Evolutionary conservation across 2,329 filamentous ascomycete species (phyloP).

Genomic region (Escovopsis sp.): DNA sequence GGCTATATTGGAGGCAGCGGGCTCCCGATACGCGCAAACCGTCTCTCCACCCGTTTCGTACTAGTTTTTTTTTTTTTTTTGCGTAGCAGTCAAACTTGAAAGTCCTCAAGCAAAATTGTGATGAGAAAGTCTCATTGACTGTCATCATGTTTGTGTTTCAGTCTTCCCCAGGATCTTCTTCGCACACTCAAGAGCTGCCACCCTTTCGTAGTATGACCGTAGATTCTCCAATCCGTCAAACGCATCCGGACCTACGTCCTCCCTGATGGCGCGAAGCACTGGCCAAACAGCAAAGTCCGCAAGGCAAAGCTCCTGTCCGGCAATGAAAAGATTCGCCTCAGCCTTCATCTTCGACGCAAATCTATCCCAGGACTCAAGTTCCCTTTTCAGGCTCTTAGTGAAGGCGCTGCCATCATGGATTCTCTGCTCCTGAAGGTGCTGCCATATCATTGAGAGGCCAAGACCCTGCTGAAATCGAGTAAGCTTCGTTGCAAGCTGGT

Average conservation of each 20-base stretch:
- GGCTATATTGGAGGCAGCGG: too few species aligned
- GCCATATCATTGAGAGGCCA: constrained; percentile 23
- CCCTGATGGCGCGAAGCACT: constrained; percentile 31
- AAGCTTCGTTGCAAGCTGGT: constrained; percentile 22
- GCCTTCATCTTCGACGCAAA: constrained; percentile 15
- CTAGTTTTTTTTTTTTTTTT: too few species aligned
- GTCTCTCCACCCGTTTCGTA: too few species aligned
- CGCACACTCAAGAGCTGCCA: constrained; percentile 11
- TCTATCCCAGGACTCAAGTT: constrained; percentile 27
- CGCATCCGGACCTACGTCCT: constrained; percentile 16
- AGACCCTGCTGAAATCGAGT: constrained; percentile 27
- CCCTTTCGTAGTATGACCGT: constrained; percentile 22
- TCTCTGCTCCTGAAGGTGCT: constrained; percentile 5
- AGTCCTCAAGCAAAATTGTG: not conserved
- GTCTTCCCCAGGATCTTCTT: constrained; percentile 11
- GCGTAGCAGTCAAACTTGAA: too few species aligned
- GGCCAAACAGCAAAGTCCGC: constrained; percentile 46
- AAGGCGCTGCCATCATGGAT: constrained; percentile 5
- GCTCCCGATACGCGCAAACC: too few species aligned
- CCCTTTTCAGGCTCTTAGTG: constrained; percentile 13
- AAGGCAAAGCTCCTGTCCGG: constrained; percentile 25
- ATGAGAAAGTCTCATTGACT: not conserved
- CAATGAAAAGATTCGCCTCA: constrained; percentile 25
- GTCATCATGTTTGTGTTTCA: not conserved
- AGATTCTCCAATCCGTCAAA: constrained; percentile 19